Conservation (phyloP, 2,329 filamentous ascomycete species). For the Botrytis sinoallii region DNA sequence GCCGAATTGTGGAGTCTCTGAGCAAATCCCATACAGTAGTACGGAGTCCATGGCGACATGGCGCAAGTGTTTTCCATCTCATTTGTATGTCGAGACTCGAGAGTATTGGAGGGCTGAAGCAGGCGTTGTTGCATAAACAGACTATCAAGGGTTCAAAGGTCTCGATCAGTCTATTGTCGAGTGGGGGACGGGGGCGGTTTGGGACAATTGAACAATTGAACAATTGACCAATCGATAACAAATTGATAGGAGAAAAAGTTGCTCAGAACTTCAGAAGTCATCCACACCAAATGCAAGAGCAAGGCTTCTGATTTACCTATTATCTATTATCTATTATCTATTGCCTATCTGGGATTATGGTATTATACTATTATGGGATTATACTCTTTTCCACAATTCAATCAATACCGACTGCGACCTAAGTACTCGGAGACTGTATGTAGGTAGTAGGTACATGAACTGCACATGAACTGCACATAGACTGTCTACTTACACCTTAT, state of each 20-base stretch:
- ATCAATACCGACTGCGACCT: background rate
- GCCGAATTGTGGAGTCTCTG: constrained; percentile 1
- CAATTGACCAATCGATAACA: background rate
- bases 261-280: background rate
- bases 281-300: constrained; percentile 1
- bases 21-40: background rate
- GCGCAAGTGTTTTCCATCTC: background rate
- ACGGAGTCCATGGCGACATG: background rate
- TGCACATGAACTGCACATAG: background rate
- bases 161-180: background rate
- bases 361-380: no score
- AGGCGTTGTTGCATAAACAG: background rate
- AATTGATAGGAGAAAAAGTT: background rate
- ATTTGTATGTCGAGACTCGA: background rate
- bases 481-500: background rate
- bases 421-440: background rate
- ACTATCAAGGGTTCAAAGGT: background rate
- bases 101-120: background rate
- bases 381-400: background rate
- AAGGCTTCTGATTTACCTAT: background rate
- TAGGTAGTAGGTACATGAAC: background rate
- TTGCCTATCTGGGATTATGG: background rate
- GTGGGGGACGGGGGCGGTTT: background rate
- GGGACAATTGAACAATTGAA: background rate
- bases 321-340: no score